phyloP scores from a whole-genome alignment of 2,329 filamentous ascomycete species.

The Stachybotrys echinatus region DNA sequence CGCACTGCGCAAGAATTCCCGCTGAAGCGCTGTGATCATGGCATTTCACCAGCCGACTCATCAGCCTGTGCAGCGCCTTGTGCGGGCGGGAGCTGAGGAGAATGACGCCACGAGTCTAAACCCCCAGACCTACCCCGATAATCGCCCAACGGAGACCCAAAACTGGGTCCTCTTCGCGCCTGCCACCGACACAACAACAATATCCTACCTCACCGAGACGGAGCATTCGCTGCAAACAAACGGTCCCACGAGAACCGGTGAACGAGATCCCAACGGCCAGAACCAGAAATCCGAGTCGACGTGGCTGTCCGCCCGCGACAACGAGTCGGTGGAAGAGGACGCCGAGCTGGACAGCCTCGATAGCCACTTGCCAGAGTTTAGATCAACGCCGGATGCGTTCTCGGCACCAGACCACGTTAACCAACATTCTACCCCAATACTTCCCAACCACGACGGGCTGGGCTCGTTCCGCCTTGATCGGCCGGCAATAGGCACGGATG shows the following conservation, averaged over 20 bases:
- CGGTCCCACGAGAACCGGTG: constrained; percentile 75
- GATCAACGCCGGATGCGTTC: constrained; percentile 46
- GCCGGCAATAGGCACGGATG: constrained; percentile 43
- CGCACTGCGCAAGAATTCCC: too few relatives aligned
- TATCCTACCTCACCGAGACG: constrained; percentile 64
- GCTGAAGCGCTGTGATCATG: too few relatives aligned
- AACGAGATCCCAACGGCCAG: constrained; percentile 55
- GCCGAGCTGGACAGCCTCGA: constrained; percentile 89
- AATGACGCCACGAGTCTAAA: constrained; percentile 21
- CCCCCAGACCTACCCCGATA: constrained; percentile 22
- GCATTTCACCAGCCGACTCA: constrained; percentile 57
- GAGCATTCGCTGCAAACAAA: constrained; percentile 63
- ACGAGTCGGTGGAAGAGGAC: constrained; percentile 53
- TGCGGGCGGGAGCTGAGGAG: constrained; percentile 34
- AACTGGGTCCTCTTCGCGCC: constrained; percentile 97
- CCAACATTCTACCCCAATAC: constrained; percentile 56
- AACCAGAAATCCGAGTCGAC: constrained; percentile 39
- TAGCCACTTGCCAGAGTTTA: constrained; percentile 84
- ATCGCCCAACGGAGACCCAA: constrained; percentile 63
- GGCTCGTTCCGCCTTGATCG: constrained; percentile 73
- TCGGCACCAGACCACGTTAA: constrained; percentile 15
- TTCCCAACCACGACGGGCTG: constrained; percentile 90
- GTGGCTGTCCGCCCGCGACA: constrained; percentile 29
- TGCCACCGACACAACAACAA: constrained; percentile 56
- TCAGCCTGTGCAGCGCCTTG: constrained; percentile 44